Conservation (phyloP, 805 yeast genomes). For the Lachancea thermotolerans region DNA sequence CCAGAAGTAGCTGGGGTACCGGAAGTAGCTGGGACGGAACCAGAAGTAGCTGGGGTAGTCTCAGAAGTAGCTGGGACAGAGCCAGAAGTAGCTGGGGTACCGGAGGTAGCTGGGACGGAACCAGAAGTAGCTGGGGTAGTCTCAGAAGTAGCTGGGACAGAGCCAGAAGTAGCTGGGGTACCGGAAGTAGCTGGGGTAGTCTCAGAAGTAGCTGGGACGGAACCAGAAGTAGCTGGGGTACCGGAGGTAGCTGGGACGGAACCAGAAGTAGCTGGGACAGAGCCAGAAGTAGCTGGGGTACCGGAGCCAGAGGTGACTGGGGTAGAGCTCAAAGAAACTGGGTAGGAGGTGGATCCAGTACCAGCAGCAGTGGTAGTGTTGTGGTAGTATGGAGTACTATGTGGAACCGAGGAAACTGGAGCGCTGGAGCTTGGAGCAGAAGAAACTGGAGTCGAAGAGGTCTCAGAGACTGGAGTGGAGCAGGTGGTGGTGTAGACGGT, state of each 20-base stretch:
- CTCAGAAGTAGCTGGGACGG: neutral
- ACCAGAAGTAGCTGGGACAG: neutral
- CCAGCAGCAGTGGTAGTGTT: no score
- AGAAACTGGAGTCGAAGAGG: no score
- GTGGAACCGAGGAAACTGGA: no score
- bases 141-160: neutral
- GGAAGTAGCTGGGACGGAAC: neutral
- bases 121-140: neutral
- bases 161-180: neutral
- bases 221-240: neutral
- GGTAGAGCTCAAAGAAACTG: conserved; percentile 4
- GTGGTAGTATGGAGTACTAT: no score
- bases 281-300: neutral
- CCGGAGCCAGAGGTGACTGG: conserved; percentile 6
- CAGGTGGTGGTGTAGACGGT: conserved; percentile 3
- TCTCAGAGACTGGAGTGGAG: conserved; percentile 8
- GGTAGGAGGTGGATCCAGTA: no score
- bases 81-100: neutral
- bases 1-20: neutral
- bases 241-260: neutral
- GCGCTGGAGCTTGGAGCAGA: no score
- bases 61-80: neutral
- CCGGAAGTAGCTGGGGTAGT: neutral
- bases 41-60: neutral
- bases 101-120: neutral